phyloP scores from a whole-genome alignment of 441 rosid genomes.

The Arabidopsis lyrata region DNA sequence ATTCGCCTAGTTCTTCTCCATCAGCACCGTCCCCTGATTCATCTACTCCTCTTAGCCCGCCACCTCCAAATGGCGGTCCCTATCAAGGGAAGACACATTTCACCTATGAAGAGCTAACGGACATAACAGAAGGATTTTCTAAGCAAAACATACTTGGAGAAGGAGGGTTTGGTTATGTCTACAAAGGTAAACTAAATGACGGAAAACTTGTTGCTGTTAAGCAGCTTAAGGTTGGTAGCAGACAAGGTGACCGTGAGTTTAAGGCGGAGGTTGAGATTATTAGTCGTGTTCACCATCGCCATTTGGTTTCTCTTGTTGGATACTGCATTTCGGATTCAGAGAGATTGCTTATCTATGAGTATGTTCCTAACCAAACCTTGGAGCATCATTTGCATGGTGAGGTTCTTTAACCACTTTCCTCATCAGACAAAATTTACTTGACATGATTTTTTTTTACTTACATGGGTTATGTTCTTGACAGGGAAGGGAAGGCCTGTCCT shows the following conservation, averaged over 20 bases:
- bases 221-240: constrained; percentile 83
- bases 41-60: no score
- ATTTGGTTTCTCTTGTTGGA: constrained; percentile 83
- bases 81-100: constrained; percentile 48
- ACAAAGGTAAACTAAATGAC: constrained; percentile 57
- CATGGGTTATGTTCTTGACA: constrained; percentile 28
- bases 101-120: constrained; percentile 72
- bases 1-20: constrained; percentile 49
- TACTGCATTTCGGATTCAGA: constrained; percentile 62
- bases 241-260: constrained; percentile 90
- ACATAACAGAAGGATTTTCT: constrained; percentile 76
- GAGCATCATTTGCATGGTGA: constrained; percentile 85
- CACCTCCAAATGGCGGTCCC: no score
- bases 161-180: constrained; percentile 92
- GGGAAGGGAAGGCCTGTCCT: constrained; percentile 57
- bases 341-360: constrained; percentile 81
- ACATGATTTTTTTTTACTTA: neutral
- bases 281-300: constrained; percentile 91
- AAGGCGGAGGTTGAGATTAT: constrained; percentile 89
- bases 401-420: neutral
- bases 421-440: neutral
- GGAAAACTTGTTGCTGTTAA: constrained; percentile 78
- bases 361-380: constrained; percentile 76
- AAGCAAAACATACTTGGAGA: constrained; percentile 75
- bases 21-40: constrained; percentile 33